Evolutionary conservation across 1,284 basidiomycete species (phyloP).

Genomic region (Mixia osmundae): DNA sequence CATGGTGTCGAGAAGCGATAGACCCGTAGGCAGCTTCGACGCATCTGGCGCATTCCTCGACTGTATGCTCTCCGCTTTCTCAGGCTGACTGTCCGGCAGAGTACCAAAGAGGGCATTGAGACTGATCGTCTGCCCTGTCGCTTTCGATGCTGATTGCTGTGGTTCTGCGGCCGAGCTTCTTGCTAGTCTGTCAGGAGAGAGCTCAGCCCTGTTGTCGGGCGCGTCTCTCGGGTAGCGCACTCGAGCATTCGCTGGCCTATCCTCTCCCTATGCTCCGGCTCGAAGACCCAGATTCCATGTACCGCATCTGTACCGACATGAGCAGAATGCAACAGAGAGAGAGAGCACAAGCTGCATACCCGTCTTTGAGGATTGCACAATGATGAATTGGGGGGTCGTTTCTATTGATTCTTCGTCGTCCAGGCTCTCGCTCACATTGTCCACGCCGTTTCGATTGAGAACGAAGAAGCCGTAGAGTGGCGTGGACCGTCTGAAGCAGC

Average conservation of each 20-base stretch:
- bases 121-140: constrained; percentile 26
- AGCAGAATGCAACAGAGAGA: not conserved
- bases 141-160: too few relatives aligned
- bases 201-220: constrained; percentile 7
- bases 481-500: constrained; percentile 1
- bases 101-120: constrained; percentile 17
- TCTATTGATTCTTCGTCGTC: constrained; percentile 56
- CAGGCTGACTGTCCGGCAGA: too few relatives aligned
- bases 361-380: constrained; percentile 32
- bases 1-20: constrained; percentile 15
- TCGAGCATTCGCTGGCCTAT: constrained; percentile 27
- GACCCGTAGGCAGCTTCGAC: constrained; percentile 8
- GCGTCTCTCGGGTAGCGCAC: constrained; percentile 12
- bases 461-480: constrained; percentile 63
- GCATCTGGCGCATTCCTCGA: constrained; percentile 1
- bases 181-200: not conserved
- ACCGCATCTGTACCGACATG: constrained; percentile 22
- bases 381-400: constrained; percentile 35
- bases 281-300: constrained; percentile 56
- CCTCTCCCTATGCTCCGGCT: constrained; percentile 41
- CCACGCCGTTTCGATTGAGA: constrained; percentile 60
- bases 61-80: constrained; percentile 5
- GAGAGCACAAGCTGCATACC: constrained; percentile 5
- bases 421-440: constrained; percentile 52
- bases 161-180: not conserved